Conservation (phyloP, 2,329 filamentous ascomycete species). For the Neonectria faginata region DNA sequence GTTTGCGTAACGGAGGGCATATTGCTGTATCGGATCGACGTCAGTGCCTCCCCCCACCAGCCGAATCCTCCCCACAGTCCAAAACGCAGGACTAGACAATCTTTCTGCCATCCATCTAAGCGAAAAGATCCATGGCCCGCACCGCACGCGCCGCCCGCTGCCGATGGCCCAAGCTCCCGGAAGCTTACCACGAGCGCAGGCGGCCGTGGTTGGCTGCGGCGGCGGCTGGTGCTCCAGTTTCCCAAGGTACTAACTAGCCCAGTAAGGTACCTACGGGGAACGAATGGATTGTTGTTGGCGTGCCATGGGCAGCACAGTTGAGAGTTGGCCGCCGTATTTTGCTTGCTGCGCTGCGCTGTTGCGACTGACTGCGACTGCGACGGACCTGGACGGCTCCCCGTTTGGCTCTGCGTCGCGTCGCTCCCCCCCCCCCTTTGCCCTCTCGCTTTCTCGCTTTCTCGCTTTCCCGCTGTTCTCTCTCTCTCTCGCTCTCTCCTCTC, state of each 20-base stretch:
- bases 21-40: slow-evolving; percentile 14
- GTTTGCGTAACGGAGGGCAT: slow-evolving; percentile 12
- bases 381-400: slow-evolving; percentile 23
- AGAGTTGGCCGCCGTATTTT: no score
- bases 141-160: slow-evolving; percentile 34
- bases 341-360: background rate
- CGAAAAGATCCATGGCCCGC: slow-evolving; percentile 34
- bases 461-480: slow-evolving; percentile 12
- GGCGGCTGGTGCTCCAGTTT: slow-evolving; percentile 18
- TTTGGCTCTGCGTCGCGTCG: slow-evolving; percentile 26
- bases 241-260: slow-evolving; percentile 13
- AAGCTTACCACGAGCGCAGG: slow-evolving; percentile 42
- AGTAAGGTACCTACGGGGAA: background rate
- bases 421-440: slow-evolving; percentile 11
- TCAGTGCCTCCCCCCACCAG: no score
- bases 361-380: slow-evolving; percentile 45
- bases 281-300: background rate
- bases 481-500: slow-evolving; percentile 20
- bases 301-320: no score
- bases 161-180: slow-evolving; percentile 49
- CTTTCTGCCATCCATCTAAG: slow-evolving; percentile 29
- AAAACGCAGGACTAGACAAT: slow-evolving; percentile 20
- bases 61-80: slow-evolving; percentile 24
- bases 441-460: slow-evolving; percentile 24
- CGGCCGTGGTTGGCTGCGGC: slow-evolving; percentile 41